phyloP scores from a whole-genome alignment of 2,329 filamentous ascomycete genomes.

The Chaetomiaceae sp. region DNA sequence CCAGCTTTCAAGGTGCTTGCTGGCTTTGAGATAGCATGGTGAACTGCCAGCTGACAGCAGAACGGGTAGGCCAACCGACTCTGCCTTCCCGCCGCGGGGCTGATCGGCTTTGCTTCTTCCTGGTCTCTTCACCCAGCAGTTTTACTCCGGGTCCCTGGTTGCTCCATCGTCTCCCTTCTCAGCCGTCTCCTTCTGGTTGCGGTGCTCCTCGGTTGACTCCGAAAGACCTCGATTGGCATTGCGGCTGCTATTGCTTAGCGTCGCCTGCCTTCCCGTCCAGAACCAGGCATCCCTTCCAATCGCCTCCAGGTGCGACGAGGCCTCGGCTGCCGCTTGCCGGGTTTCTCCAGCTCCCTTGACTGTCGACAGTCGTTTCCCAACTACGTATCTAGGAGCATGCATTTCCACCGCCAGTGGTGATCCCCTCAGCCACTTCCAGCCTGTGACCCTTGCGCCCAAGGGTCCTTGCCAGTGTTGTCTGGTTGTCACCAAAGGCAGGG shows the following conservation, averaged over 20 bases:
- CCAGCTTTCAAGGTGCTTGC: no score
- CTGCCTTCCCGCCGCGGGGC: neutral
- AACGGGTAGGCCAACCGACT: no score
- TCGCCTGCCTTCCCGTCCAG: neutral
- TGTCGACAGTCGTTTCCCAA: no score
- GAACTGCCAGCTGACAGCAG: no score
- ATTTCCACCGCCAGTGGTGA: neutral
- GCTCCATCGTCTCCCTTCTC: neutral
- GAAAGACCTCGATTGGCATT: neutral
- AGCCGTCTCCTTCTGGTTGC: neutral
- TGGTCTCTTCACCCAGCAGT: no score
- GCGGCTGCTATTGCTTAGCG: neutral
- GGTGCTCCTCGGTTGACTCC: neutral
- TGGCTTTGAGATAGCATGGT: no score
- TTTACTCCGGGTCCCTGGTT: no score
- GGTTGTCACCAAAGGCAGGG: conserved; percentile 20
- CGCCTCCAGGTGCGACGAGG: no score
- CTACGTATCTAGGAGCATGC: conserved; percentile 1
- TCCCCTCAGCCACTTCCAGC: conserved; percentile 7
- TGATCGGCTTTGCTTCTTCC: no score
- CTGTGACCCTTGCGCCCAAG: conserved; percentile 25
- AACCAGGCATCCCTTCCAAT: neutral
- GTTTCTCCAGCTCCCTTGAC: neutral
- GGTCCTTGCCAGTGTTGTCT: conserved; percentile 16
- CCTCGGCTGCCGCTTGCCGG: neutral